These are phyloP conservation scores for Aphanomyces stellatus DNA, from an alignment of 352 stramenopile species.

Conservation along the genomic window DNA sequence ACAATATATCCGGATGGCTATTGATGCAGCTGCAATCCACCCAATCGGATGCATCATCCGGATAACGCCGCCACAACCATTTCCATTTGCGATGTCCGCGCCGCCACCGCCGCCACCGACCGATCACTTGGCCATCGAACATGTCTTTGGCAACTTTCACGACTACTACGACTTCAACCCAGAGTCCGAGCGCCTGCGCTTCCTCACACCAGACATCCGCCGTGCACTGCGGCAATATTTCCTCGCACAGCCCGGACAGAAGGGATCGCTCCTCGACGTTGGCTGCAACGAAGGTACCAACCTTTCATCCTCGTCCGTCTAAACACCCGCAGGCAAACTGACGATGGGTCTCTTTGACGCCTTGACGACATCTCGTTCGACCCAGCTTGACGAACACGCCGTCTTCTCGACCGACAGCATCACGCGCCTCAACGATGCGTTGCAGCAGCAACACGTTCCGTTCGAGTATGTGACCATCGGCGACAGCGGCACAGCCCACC, in stretches of 20 bases:
- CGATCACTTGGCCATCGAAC: constrained; percentile 33
- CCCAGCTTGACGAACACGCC: not conserved
- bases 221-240: constrained; percentile 31
- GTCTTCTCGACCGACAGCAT: constrained; percentile 30
- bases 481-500: constrained; percentile 43
- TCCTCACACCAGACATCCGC: constrained; percentile 43
- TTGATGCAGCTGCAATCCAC: too few relatives aligned
- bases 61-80: too few relatives aligned
- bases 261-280: constrained; percentile 47
- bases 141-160: constrained; percentile 79
- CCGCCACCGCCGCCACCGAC: constrained; percentile 7
- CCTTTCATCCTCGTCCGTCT: not conserved
- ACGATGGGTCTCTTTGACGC: constrained; percentile 61
- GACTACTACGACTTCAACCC: constrained; percentile 82
- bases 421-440: constrained; percentile 52
- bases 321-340: constrained; percentile 35
- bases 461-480: constrained; percentile 51
- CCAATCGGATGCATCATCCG: too few relatives aligned
- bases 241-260: constrained; percentile 12
- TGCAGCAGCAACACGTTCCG: constrained; percentile 56
- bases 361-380: constrained; percentile 27
- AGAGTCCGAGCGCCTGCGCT: constrained; percentile 57
- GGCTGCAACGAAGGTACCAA: constrained; percentile 67
- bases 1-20: too few relatives aligned
- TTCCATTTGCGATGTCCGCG: too few relatives aligned